Conservation (phyloP, 2,329 filamentous ascomycete species). For the Fusarium marasasianum region DNA sequence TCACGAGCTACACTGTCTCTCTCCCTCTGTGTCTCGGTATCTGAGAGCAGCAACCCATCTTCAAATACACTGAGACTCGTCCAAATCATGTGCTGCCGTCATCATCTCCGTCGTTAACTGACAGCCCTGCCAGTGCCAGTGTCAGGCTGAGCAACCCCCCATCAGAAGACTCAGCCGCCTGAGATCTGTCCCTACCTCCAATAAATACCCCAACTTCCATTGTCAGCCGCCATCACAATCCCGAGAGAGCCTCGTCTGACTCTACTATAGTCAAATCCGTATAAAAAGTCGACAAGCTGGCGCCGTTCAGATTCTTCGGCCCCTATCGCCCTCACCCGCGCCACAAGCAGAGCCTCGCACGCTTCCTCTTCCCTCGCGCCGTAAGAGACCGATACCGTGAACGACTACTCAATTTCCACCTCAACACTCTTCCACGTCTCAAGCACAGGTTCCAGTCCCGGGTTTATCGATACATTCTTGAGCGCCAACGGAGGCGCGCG, state of each 20-base stretch:
- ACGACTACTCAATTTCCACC: conserved; percentile 74
- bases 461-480: conserved; percentile 78
- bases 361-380: conserved; percentile 74
- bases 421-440: conserved; percentile 77
- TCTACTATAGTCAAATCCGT: neutral
- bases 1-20: conserved; percentile 35
- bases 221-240: conserved; percentile 23
- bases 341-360: conserved; percentile 62
- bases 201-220: neutral
- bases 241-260: conserved; percentile 23
- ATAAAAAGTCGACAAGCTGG: conserved; percentile 50
- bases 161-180: conserved; percentile 47
- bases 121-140: conserved; percentile 31
- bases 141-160: conserved; percentile 34
- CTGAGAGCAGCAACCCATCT: conserved; percentile 10
- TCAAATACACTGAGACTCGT: conserved; percentile 20
- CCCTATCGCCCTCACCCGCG: conserved; percentile 50
- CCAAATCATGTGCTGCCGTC: conserved; percentile 41
- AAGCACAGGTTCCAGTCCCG: conserved; percentile 77
- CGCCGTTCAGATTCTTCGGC: conserved; percentile 55
- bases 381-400: conserved; percentile 70
- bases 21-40: conserved; percentile 14
- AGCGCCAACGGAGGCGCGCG: conserved; percentile 66
- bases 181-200: conserved; percentile 19
- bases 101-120: conserved; percentile 27